phyloP scores from a whole-genome alignment of 441 rosid species.

The Hura crepitans region DNA sequence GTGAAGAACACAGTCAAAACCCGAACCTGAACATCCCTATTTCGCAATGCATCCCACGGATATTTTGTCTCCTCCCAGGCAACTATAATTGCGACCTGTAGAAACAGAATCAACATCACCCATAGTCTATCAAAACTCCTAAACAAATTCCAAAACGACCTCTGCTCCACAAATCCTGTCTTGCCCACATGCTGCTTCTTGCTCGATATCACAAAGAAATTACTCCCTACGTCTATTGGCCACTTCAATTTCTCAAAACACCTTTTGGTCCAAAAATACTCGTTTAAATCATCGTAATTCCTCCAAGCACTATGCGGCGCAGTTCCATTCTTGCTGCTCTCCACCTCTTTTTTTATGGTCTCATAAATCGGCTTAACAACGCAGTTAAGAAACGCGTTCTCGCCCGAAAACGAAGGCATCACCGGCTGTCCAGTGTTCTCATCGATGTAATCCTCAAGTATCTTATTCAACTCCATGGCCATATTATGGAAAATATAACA shows the following conservation, averaged over 20 bases:
- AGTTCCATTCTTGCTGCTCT: constrained; percentile 68
- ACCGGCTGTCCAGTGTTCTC: constrained; percentile 71
- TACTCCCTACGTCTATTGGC: constrained; percentile 69
- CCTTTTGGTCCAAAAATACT: constrained; percentile 83
- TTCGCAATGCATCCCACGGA: constrained; percentile 59
- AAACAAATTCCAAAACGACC: constrained; percentile 78
- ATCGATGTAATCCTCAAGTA: constrained; percentile 62
- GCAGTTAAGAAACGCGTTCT: constrained; percentile 60
- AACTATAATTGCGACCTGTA: constrained; percentile 75
- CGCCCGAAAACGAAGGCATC: constrained; percentile 66
- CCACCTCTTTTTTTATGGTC: constrained; percentile 58
- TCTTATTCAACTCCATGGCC: constrained; percentile 79
- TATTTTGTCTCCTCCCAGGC: constrained; percentile 59
- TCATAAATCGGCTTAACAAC: constrained; percentile 76
- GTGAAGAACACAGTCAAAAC: constrained; percentile 72
- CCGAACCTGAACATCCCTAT: constrained; percentile 51
- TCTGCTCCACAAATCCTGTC: constrained; percentile 91
- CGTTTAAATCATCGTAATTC: constrained; percentile 85
- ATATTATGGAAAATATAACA: constrained; percentile 79
- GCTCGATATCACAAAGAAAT: constrained; percentile 44
- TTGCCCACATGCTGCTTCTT: constrained; percentile 58
- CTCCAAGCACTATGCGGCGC: constrained; percentile 76
- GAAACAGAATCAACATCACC: constrained; percentile 76
- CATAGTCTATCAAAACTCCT: constrained; percentile 87
- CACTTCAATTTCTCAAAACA: constrained; percentile 73